Percentiles rank a stretch among this genome's conserved stretches.
These are phyloP conservation scores for Draba incana DNA, from an alignment of 345 rosid genomes.

Conservation along the genomic window DNA sequence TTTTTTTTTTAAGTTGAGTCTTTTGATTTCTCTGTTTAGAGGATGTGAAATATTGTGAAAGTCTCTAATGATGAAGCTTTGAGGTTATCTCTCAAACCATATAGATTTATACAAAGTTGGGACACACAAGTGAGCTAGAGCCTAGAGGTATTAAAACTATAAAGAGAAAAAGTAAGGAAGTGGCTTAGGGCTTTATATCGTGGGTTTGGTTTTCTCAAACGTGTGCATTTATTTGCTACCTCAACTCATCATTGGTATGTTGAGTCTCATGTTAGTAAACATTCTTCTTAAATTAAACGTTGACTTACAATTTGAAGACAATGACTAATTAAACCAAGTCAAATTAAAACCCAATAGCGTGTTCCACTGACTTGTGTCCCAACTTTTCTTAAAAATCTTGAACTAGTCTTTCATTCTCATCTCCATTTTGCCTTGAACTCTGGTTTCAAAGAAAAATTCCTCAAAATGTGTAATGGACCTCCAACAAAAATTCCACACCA, in stretches of 20 bases:
- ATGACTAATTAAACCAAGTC: slow-evolving; percentile 21
- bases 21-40: neutral
- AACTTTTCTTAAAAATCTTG: slow-evolving; percentile 26
- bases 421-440: neutral
- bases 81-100: no score
- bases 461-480: neutral
- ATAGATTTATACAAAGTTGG: no score
- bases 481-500: neutral
- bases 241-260: no score
- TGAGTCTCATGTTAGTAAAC: neutral
- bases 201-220: no score
- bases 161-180: no score
- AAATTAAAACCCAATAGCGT: slow-evolving; percentile 21
- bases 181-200: no score
- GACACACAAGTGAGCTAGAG: no score
- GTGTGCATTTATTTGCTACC: no score
- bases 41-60: no score
- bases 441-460: slow-evolving; percentile 17
- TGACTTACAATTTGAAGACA: slow-evolving; percentile 3
- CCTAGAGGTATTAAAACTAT: no score
- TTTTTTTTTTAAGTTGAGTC: neutral
- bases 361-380: slow-evolving; percentile 40
- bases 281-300: neutral
- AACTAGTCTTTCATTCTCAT: slow-evolving; percentile 32
- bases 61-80: no score